These are phyloP conservation scores for Linanthus parryae DNA, from an alignment of 148 eudicot species.

Conservation along the genomic window DNA sequence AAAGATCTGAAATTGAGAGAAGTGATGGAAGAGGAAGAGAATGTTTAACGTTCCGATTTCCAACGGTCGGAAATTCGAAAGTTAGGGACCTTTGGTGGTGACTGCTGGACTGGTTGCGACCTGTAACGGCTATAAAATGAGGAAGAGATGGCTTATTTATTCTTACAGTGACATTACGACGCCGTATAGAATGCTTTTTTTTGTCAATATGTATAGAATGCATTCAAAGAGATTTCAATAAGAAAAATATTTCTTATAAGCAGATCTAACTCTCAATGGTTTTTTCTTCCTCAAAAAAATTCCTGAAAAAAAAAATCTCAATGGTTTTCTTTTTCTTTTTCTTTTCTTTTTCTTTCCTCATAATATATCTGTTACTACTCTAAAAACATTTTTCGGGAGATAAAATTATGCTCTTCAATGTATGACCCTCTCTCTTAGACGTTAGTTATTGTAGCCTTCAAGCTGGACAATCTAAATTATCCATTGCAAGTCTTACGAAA, in stretches of 20 bases:
- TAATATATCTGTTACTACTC: too few relatives aligned
- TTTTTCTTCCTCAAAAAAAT: too few relatives aligned
- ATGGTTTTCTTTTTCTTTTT: neutral
- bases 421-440: too few relatives aligned
- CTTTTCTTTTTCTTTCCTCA: too few relatives aligned
- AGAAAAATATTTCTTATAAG: too few relatives aligned
- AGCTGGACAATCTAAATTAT: too few relatives aligned
- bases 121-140: constrained; percentile 23
- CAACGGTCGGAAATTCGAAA: constrained; percentile 42
- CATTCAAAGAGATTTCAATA: too few relatives aligned
- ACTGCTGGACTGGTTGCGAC: constrained; percentile 4
- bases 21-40: neutral
- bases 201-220: too few relatives aligned
- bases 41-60: constrained; percentile 24
- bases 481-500: too few relatives aligned
- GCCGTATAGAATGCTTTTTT: neutral
- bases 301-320: neutral
- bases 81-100: neutral
- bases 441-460: too few relatives aligned
- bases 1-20: neutral
- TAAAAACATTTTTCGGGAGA: too few relatives aligned
- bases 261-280: neutral
- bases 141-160: neutral
- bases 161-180: neutral
- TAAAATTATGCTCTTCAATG: too few relatives aligned